Conservation (phyloP, 768 basidiomycete genomes). For the Solioccasus polychromus region DNA sequence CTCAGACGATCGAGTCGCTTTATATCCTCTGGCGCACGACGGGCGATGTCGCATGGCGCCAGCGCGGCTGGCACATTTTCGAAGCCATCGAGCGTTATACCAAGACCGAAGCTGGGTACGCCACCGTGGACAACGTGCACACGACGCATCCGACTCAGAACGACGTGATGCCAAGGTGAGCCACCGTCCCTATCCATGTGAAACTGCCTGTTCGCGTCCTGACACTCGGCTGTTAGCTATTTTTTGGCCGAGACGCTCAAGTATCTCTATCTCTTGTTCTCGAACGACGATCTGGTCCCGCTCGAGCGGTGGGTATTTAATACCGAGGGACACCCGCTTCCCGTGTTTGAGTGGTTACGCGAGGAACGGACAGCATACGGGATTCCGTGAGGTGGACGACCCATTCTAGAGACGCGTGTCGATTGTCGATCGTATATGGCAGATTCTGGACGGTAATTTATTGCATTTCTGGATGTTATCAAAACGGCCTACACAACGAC, state of each 20-base stretch:
- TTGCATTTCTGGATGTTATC: too few relatives aligned
- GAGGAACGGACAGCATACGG: slow-evolving; percentile 48
- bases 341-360: slow-evolving; percentile 63
- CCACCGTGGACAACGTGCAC: slow-evolving; percentile 50
- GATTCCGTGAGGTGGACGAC: too few relatives aligned
- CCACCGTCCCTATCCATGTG: too few relatives aligned
- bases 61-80: slow-evolving; percentile 69
- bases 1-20: slow-evolving; percentile 69
- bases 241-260: slow-evolving; percentile 64
- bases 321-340: slow-evolving; percentile 74
- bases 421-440: too few relatives aligned
- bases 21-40: slow-evolving; percentile 72
- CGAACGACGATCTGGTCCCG: slow-evolving; percentile 54
- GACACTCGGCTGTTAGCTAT: slow-evolving; percentile 35
- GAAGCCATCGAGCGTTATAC: slow-evolving; percentile 59
- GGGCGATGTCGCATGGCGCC: slow-evolving; percentile 64
- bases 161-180: slow-evolving; percentile 73
- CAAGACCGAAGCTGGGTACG: slow-evolving; percentile 59
- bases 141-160: slow-evolving; percentile 31
- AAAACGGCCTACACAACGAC: too few relatives aligned
- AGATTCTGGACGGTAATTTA: too few relatives aligned
- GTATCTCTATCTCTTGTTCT: slow-evolving; percentile 71
- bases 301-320: slow-evolving; percentile 59
- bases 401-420: too few relatives aligned
- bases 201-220: too few relatives aligned